Evolutionary conservation across 768 basidiomycete species (phyloP), one percentile per base, ranked within the genome.

Genomic region (Termitomyces sp.): DNA sequence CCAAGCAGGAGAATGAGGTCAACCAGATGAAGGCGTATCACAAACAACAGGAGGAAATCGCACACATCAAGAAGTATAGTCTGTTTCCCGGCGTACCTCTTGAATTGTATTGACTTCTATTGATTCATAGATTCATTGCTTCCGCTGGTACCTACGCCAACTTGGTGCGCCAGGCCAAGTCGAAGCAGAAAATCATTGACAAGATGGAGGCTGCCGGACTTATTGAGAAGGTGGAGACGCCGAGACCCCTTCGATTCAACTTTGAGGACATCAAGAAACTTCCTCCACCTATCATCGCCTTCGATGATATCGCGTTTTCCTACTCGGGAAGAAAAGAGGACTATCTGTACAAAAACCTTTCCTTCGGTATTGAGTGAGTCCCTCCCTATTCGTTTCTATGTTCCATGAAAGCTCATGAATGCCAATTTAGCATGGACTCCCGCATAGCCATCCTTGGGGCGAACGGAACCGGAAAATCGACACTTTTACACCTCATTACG

Each of bases 151-250:
- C 96, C 35, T 99, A 98, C 69, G 97, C 96, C 64, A 99, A 99
- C 73, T 84, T 99, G 63, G 96, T 99, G 66, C 92, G 88, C 67
- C 96, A 99, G 73, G 96, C 96, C 63, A 98, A 99, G 76, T 98
- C 95, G 50, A 99, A 99, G 72, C 96, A 99, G 73, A 99, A 99
- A 83, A 98, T 99, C 61, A 96, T 99, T 73, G 96, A 99, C 80
- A 99, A 99, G 84, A 99, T 99, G 96, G 97, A 99, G 79, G 96
- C 96, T 27, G 96, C 95, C 14, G 96, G 96, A 60, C 80, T 99
- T 42, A 81, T 99, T 68, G 93, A 99, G 73, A 94, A 93, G 75
- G 76, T 97, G 57, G 93, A 95, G 67, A 70, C 70, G 3, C 79
- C 81, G 35, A 85, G 82, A 63, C 83, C 83, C 16, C 78, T 99